Percentiles rank a stretch among this genome's conserved stretches.
Conservation (phyloP, 1,139 yeast genomes). For the Williopsis jadinii region DNA sequence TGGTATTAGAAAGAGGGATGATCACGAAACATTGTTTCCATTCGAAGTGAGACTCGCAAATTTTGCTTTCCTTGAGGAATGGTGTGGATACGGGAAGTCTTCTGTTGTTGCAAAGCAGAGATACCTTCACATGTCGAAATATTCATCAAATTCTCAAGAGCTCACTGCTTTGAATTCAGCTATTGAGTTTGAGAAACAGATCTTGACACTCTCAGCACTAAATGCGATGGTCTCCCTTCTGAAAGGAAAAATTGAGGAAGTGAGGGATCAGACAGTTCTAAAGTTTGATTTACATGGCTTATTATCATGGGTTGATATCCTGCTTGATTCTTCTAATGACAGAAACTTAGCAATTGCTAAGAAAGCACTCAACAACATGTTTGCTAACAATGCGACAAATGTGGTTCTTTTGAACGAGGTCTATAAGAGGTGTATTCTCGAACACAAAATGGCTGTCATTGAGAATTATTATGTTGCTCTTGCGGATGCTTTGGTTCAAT, state of each 20-base stretch:
- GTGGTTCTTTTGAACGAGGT: slow-evolving; percentile 55
- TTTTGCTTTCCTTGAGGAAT: slow-evolving; percentile 75
- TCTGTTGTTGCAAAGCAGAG: slow-evolving; percentile 57
- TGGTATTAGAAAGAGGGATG: slow-evolving; percentile 36
- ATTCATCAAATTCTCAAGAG: slow-evolving; percentile 38
- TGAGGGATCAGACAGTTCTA: slow-evolving; percentile 39
- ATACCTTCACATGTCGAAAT: slow-evolving; percentile 52
- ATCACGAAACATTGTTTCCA: slow-evolving; percentile 54
- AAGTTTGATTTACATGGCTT: slow-evolving; percentile 68
- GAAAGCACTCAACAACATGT: slow-evolving; percentile 62
- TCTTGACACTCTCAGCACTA: slow-evolving; percentile 63
- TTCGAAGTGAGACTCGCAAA: slow-evolving; percentile 83
- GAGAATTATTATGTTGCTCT: slow-evolving; percentile 68
- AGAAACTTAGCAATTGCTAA: slow-evolving; percentile 59
- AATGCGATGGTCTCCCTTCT: slow-evolving; percentile 83
- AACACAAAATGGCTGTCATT: slow-evolving; percentile 44
- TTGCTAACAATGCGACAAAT: slow-evolving; percentile 52
- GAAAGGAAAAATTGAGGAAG: slow-evolving; percentile 53
- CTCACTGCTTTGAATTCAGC: slow-evolving; percentile 59
- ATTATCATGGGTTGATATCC: slow-evolving; percentile 71
- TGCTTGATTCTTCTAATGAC: slow-evolving; percentile 55
- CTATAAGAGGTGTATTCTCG: slow-evolving; percentile 60
- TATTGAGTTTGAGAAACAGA: slow-evolving; percentile 73
- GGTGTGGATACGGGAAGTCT: slow-evolving; percentile 88
- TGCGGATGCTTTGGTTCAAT: slow-evolving; percentile 49